Conservation (phyloP, 176 grass and related monocot genomes). For the Carex parvula region DNA sequence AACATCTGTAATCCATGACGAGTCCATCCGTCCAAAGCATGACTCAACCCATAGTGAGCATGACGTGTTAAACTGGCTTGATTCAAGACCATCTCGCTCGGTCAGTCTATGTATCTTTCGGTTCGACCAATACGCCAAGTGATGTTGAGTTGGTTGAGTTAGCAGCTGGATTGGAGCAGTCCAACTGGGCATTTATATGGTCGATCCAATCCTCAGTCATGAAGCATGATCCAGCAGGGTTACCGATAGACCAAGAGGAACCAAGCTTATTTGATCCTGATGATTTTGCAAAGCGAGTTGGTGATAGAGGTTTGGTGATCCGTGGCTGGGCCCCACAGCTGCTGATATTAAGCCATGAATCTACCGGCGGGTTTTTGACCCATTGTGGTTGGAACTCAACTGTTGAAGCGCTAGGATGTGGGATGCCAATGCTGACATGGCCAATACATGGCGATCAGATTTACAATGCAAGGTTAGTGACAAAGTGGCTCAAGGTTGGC, state of each 20-base stretch:
- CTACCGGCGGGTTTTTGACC: slow-evolving; percentile 43
- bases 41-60: neutral
- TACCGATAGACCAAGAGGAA: slow-evolving; percentile 10
- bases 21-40: slow-evolving; percentile 8
- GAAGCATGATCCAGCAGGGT: slow-evolving; percentile 22
- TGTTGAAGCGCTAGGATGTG: slow-evolving; percentile 53
- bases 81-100: slow-evolving; percentile 27
- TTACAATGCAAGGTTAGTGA: slow-evolving; percentile 51
- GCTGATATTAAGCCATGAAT: slow-evolving; percentile 33
- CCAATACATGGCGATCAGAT: slow-evolving; percentile 77
- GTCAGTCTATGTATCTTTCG: slow-evolving; percentile 48
- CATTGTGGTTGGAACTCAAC: slow-evolving; percentile 89
- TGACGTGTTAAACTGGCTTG: slow-evolving; percentile 34
- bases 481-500: slow-evolving; percentile 46
- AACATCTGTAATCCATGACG: slow-evolving; percentile 25
- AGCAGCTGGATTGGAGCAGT: slow-evolving; percentile 24
- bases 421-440: slow-evolving; percentile 57
- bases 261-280: neutral
- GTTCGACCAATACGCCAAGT: slow-evolving; percentile 28
- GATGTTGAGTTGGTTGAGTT: slow-evolving; percentile 37
- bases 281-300: slow-evolving; percentile 12
- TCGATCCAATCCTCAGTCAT: slow-evolving; percentile 17
- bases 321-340: slow-evolving; percentile 38
- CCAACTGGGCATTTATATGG: slow-evolving; percentile 35
- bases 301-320: slow-evolving; percentile 34